Conservation (phyloP, 78 protist genomes). For the Bigelowiella natans region DNA sequence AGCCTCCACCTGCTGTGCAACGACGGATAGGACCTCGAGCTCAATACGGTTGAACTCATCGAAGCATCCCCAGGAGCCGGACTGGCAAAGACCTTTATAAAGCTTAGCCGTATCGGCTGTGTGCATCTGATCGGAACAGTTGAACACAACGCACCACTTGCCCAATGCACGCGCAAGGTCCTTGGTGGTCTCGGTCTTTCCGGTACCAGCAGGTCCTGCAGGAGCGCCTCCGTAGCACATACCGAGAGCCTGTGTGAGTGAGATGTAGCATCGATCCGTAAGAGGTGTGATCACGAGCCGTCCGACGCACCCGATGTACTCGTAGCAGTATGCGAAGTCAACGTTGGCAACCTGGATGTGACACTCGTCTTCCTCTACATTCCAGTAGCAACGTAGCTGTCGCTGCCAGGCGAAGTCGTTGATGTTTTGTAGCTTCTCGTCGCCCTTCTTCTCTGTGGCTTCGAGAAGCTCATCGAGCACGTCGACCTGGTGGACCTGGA, state of each 20-base stretch:
- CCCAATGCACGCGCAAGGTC: constrained; percentile 71
- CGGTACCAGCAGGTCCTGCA: constrained; percentile 89
- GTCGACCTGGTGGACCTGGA: constrained; percentile 70
- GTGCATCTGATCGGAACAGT: constrained; percentile 75
- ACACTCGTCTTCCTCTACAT: constrained; percentile 34
- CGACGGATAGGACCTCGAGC: constrained; percentile 74
- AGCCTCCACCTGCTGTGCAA: constrained; percentile 68
- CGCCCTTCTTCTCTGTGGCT: not conserved
- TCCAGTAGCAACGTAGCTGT: constrained; percentile 60
- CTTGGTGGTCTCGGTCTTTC: constrained; percentile 86
- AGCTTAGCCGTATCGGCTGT: constrained; percentile 55
- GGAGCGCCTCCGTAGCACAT: constrained; percentile 80
- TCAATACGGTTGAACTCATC: constrained; percentile 88
- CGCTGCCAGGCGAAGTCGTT: constrained; percentile 46
- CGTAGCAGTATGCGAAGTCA: constrained; percentile 61
- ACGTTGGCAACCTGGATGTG: constrained; percentile 55
- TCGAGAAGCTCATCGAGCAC: not conserved
- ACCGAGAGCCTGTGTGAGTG: constrained; percentile 63
- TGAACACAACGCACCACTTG: constrained; percentile 61
- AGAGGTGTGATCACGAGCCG: constrained; percentile 80
- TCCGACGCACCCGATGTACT: constrained; percentile 69
- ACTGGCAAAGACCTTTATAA: constrained; percentile 70
- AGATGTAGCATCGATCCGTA: constrained; percentile 79
- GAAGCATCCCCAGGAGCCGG: constrained; percentile 76
- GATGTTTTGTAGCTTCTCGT: not conserved